Evolutionary conservation across 2,329 filamentous ascomycete species (phyloP).

Genomic region (Elsinoe arachidis): DNA sequence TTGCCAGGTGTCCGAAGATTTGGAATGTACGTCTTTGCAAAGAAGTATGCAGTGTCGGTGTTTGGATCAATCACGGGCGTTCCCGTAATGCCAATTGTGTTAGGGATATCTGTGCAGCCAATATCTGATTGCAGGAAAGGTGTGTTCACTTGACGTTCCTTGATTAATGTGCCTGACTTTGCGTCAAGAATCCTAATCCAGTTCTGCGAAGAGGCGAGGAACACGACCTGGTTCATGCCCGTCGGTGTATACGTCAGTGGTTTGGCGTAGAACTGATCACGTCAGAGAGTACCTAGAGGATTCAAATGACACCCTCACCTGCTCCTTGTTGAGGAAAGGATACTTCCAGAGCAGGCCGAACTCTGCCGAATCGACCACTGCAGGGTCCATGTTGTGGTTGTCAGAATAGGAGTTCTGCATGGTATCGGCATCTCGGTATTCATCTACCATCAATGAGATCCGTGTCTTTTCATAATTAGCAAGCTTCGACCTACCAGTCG

Average conservation of each 20-base stretch:
- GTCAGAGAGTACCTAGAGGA: neutral
- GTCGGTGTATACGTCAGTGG: conserved; percentile 37
- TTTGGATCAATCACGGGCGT: conserved; percentile 16
- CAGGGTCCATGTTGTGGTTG: conserved; percentile 37
- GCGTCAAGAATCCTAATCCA: conserved; percentile 35
- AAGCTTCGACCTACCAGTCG: neutral
- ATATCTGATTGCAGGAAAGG: conserved; percentile 45
- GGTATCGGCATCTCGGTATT: conserved; percentile 13
- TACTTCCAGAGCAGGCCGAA: conserved; percentile 34
- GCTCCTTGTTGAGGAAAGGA: conserved; percentile 28
- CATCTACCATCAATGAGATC: neutral
- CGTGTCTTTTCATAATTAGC: too few species aligned
- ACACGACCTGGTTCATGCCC: conserved; percentile 26
- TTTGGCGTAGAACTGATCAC: conserved; percentile 38
- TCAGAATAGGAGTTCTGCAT: conserved; percentile 11
- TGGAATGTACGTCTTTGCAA: conserved; percentile 24
- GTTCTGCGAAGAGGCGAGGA: conserved; percentile 34
- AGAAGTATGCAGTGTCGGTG: conserved; percentile 28
- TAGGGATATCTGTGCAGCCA: conserved; percentile 42
- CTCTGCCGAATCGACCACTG: conserved; percentile 25
- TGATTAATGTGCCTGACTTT: conserved; percentile 33
- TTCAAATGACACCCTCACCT: conserved; percentile 13
- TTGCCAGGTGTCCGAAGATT: conserved; percentile 23
- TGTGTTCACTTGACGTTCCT: conserved; percentile 32
- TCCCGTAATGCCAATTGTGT: conserved; percentile 38